These are phyloP conservation scores for Misopates orontium DNA, from an alignment of 257 asterid genomes.

Conservation along the genomic window DNA sequence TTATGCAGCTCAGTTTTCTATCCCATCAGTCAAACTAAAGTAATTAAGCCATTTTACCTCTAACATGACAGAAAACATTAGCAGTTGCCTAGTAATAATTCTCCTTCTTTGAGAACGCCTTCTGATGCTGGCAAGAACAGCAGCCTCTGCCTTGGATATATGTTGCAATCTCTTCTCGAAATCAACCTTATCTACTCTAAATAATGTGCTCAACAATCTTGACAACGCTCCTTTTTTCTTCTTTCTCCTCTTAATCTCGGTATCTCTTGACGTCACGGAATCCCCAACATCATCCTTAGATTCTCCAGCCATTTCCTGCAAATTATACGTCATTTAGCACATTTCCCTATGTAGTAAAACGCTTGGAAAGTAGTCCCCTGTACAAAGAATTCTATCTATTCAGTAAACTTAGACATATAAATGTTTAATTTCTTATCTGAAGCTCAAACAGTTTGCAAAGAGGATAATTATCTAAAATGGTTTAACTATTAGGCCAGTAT, in stretches of 20 bases:
- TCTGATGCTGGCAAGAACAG: constrained; percentile 62
- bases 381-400: no score
- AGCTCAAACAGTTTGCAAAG: no score
- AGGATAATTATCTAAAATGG: no score
- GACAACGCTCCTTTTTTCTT: constrained; percentile 74
- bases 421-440: no score
- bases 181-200: constrained; percentile 69
- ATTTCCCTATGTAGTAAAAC: no score
- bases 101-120: constrained; percentile 68
- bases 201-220: constrained; percentile 72
- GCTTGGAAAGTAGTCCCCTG: no score
- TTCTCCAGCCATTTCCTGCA: constrained; percentile 65
- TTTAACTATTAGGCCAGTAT: no score
- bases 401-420: no score
- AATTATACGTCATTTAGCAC: no score
- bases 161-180: constrained; percentile 88
- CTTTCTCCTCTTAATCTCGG: constrained; percentile 47
- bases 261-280: constrained; percentile 43
- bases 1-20: no score
- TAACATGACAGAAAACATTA: constrained; percentile 55
- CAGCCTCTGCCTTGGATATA: constrained; percentile 87
- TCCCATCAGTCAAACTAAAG: neutral
- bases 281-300: constrained; percentile 51
- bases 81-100: constrained; percentile 56
- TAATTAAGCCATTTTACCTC: constrained; percentile 57